phyloP scores from a whole-genome alignment of 1,139 yeast genomes.

The Suhomyces chickasaworum region DNA sequence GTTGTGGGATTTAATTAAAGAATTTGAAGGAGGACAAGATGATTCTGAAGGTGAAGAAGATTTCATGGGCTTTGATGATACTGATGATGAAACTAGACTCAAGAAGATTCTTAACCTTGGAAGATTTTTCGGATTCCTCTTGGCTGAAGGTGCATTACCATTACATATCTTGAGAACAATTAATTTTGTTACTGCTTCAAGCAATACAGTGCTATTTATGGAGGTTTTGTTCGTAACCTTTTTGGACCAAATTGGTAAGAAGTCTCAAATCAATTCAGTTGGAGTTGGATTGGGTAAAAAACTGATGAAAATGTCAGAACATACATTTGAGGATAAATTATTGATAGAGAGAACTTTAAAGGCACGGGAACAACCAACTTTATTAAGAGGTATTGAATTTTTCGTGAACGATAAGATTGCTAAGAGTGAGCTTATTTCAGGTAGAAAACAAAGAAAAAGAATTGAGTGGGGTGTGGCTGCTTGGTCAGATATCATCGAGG shows the following conservation, averaged over 20 bases:
- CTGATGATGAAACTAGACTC: constrained; percentile 47
- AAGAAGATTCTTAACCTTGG: constrained; percentile 72
- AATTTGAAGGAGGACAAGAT: constrained; percentile 51
- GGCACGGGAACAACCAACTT: constrained; percentile 61
- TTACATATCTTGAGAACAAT: constrained; percentile 72
- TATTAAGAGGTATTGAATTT: constrained; percentile 73
- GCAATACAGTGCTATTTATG: constrained; percentile 66
- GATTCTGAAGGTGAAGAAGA: constrained; percentile 47
- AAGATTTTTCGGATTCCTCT: constrained; percentile 71
- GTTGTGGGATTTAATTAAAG: constrained; percentile 86
- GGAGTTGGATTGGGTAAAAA: constrained; percentile 46
- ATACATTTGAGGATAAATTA: constrained; percentile 54
- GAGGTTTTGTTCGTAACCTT: constrained; percentile 74
- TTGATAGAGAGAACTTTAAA: constrained; percentile 58
- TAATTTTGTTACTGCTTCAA: constrained; percentile 71
- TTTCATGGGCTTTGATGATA: constrained; percentile 37
- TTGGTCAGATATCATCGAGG: constrained; percentile 56
- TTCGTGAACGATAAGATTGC: constrained; percentile 60
- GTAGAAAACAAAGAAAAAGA: constrained; percentile 61
- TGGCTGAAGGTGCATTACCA: constrained; percentile 72
- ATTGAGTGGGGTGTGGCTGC: constrained; percentile 71
- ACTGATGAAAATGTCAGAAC: constrained; percentile 35
- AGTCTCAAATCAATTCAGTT: constrained; percentile 54
- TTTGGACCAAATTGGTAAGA: constrained; percentile 65
- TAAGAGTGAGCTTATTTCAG: constrained; percentile 53